Evolutionary conservation across 805 yeast species (phyloP), one percentile per base, ranked within the genome.

Genomic region (Zygotorulaspora florentina): DNA sequence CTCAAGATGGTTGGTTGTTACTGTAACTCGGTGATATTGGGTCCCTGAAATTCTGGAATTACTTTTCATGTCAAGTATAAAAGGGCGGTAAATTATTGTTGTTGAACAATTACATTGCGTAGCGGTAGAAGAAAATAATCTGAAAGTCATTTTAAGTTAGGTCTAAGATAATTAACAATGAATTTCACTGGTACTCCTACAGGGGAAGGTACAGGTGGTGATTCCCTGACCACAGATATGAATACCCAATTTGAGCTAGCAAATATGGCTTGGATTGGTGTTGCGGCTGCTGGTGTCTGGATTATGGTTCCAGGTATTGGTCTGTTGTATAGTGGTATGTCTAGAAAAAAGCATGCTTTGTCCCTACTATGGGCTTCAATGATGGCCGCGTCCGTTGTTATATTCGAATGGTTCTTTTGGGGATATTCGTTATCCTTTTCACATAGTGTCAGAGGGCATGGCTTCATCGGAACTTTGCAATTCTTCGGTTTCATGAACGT

Each of bases 381-480:
- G 63, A 89, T 88, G 86, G 88, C 95, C 16, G 81, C 81, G 16
- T 82, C 93, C 55, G 72, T 91, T 27, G 81, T 89, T 7, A 70
- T 85, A 1, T 88, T 93, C 78, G 96, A 93, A 67, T 91, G 99
- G 98, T 93, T 89, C 69, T 90, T 89, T 73, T 89, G 97, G 96
- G 99, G 98, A 52, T 91, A 86, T 69, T 87, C 97, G 11, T 75
- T 93, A 47, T 83, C 88, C 15, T 91, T 91, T 65, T 75, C 91
- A 20, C 87, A 83, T 62, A 70, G 74, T 47, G 81, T 79, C 12
- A 64, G 65, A 39, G 77, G 80, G 39, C 76, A 87, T 11, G 75
- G 71, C 15, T 85, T 89, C 68, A 73, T 88, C 55, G 99, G 99
- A 46, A 79, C 87, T 50, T 72, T 91, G 64, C 77, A 77, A 58